Evolutionary conservation across 495 filamentous ascomycete species (phyloP).

Genomic region (Opeltia flavorubescens): DNA sequence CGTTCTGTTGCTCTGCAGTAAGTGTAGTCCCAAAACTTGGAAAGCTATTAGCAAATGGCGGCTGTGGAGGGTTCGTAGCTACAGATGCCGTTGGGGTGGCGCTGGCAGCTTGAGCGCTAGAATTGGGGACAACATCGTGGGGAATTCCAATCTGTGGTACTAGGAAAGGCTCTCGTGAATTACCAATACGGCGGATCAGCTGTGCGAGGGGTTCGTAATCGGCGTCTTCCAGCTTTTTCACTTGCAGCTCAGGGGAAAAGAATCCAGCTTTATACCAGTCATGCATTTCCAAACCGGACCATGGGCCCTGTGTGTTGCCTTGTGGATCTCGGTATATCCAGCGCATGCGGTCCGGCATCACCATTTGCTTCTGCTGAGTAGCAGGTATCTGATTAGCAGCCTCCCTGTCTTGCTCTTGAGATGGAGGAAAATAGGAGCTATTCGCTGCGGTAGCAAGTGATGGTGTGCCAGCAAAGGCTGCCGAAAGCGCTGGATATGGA

Average conservation of each 20-base stretch:
- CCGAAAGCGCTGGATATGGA: conserved; percentile 11
- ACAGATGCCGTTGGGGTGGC: conserved; percentile 26
- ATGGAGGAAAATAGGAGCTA: conserved; percentile 9
- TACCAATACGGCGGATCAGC: conserved; percentile 88
- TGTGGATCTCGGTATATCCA: conserved; percentile 97
- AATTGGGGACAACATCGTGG: conserved; percentile 49
- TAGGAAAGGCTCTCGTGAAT: conserved; percentile 92
- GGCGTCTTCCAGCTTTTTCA: conserved; percentile 81
- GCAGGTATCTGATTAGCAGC: conserved; percentile 44
- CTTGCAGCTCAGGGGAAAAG: conserved; percentile 84
- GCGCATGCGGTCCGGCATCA: conserved; percentile 98
- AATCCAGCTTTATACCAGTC: conserved; percentile 99
- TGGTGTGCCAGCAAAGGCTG: conserved; percentile 4
- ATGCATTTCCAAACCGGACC: conserved; percentile 95
- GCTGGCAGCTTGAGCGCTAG: conserved; percentile 19
- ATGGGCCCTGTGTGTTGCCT: conserved; percentile 82
- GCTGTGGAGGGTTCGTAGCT: conserved; percentile 53
- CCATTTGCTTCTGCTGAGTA: conserved; percentile 74
- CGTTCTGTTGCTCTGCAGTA: conserved; percentile 95
- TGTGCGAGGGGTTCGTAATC: conserved; percentile 96
- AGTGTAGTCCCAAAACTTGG: conserved; percentile 96
- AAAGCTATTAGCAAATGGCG: conserved; percentile 89
- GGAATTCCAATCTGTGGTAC: conserved; percentile 92
- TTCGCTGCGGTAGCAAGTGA: conserved; percentile 6
- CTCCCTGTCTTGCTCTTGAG: conserved; percentile 19